Evolutionary conservation across 1,284 basidiomycete species (phyloP).

Genomic region (Salmacisia buchloeana): DNA sequence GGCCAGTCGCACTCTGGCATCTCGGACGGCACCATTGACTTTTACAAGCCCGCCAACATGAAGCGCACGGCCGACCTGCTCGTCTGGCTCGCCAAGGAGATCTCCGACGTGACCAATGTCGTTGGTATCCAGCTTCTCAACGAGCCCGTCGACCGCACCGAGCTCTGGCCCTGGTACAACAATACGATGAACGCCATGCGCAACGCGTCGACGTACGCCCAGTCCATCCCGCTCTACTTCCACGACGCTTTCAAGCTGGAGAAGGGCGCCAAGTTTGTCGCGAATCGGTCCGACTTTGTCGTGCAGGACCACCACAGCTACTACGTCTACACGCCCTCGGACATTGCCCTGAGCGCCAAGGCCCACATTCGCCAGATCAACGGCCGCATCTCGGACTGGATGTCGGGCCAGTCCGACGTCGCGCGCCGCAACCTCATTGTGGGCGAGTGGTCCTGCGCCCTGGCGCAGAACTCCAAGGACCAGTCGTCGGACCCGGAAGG

Average conservation of each 20-base stretch:
- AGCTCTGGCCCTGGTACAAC: constrained; percentile 44
- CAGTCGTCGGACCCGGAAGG: constrained; percentile 55
- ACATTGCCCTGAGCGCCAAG: constrained; percentile 30
- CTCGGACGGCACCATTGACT: constrained; percentile 60
- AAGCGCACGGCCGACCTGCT: constrained; percentile 62
- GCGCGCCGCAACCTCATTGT: constrained; percentile 62
- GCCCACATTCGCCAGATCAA: constrained; percentile 41
- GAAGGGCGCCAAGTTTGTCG: constrained; percentile 59
- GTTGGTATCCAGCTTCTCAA: constrained; percentile 70
- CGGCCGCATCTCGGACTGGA: constrained; percentile 17
- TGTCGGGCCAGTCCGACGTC: constrained; percentile 21
- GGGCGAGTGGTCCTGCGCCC: constrained; percentile 56
- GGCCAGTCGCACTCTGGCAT: constrained; percentile 69
- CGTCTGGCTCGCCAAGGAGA: constrained; percentile 58
- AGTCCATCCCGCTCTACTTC: constrained; percentile 64
- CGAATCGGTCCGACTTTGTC: constrained; percentile 63
- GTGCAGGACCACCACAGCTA: constrained; percentile 70
- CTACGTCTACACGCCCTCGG: constrained; percentile 56
- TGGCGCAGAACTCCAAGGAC: constrained; percentile 60
- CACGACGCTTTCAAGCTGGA: constrained; percentile 68
- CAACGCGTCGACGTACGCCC: constrained; percentile 54
- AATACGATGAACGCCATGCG: constrained; percentile 59
- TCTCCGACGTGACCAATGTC: constrained; percentile 65
- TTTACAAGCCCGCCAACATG: constrained; percentile 55
- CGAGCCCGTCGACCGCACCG: constrained; percentile 57